Evolutionary conservation across 2,329 filamentous ascomycete species (phyloP).

Genomic region (Botrytis hyacinthi): DNA sequence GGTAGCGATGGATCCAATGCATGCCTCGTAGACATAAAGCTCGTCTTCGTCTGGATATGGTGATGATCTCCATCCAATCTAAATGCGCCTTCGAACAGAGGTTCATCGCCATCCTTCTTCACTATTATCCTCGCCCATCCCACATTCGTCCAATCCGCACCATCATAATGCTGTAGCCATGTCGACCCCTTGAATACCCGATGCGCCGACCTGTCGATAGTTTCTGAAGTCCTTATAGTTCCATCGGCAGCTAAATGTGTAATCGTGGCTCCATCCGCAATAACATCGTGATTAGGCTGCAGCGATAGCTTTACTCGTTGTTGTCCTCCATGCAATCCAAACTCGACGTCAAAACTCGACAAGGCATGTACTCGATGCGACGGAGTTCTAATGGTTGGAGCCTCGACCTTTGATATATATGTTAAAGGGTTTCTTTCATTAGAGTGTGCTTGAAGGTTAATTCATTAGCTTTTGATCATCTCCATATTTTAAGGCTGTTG

Average conservation of each 20-base stretch:
- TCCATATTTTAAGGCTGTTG: constrained; percentile 12
- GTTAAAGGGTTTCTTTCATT: constrained; percentile 72
- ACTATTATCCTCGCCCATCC: constrained; percentile 87
- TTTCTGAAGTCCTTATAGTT: constrained; percentile 61
- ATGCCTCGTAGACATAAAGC: constrained; percentile 72
- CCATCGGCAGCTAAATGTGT: constrained; percentile 73
- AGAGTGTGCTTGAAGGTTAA: constrained; percentile 58
- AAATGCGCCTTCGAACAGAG: constrained; percentile 89
- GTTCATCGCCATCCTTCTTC: constrained; percentile 69
- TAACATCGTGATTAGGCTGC: constrained; percentile 87
- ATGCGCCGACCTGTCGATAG: constrained; percentile 69
- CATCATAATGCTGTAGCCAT: constrained; percentile 62
- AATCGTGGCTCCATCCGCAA: constrained; percentile 72
- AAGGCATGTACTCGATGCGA: constrained; percentile 76
- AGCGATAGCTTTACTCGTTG: constrained; percentile 76
- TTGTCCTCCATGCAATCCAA: constrained; percentile 65
- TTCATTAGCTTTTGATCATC: constrained; percentile 14
- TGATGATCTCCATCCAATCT: constrained; percentile 78
- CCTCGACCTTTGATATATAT: constrained; percentile 69
- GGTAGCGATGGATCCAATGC: constrained; percentile 62
- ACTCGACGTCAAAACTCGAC: constrained; percentile 81
- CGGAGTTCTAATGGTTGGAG: constrained; percentile 73
- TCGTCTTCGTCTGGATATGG: constrained; percentile 74
- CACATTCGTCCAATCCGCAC: constrained; percentile 69
- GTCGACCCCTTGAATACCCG: constrained; percentile 80